phyloP scores from a whole-genome alignment of 257 asterid genomes.

The Nicotiana otophora region DNA sequence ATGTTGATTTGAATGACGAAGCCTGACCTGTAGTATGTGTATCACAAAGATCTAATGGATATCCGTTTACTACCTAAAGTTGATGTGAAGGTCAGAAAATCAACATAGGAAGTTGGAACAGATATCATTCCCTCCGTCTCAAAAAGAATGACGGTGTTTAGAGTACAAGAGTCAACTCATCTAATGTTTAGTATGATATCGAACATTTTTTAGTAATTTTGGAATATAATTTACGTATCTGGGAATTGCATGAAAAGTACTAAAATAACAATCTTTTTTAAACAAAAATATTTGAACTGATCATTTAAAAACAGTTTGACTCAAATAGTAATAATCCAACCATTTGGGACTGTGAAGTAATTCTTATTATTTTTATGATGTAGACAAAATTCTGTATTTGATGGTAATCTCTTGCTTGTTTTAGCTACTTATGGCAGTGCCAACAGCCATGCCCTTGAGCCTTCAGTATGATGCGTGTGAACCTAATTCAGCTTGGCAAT shows the following conservation, averaged over 20 bases:
- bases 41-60: background rate
- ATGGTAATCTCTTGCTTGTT: background rate
- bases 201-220: background rate
- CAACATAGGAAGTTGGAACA: background rate
- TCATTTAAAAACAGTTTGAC: background rate
- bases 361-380: slow-evolving; percentile 3
- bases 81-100: background rate
- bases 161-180: background rate
- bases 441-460: slow-evolving; percentile 74
- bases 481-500: slow-evolving; percentile 74
- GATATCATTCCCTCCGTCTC: background rate
- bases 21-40: background rate
- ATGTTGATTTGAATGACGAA: background rate
- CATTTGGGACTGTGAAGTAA: background rate
- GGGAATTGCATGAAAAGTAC: background rate
- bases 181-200: background rate
- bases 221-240: background rate
- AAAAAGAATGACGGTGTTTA: background rate
- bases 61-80: background rate
- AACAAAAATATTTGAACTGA: background rate
- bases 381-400: background rate
- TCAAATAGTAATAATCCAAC: background rate
- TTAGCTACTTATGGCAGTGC: slow-evolving; percentile 70
- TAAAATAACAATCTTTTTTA: background rate
- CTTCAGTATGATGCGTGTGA: slow-evolving; percentile 71